These are phyloP conservation scores for Penicillium herquei DNA, from an alignment of 495 filamentous ascomycete species.

Conservation along the genomic window DNA sequence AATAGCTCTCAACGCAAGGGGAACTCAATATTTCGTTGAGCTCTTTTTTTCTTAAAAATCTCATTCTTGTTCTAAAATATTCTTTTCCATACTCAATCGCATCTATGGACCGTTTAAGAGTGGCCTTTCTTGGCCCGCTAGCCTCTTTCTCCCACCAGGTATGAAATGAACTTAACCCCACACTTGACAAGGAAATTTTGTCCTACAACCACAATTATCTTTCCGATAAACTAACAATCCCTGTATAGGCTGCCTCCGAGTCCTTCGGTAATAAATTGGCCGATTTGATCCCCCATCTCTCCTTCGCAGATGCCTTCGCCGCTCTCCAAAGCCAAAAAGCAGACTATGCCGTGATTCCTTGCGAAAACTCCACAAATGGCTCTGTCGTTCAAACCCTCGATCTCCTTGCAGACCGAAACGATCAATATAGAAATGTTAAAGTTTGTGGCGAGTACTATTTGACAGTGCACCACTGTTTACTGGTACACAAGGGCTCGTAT, in stretches of 20 bases:
- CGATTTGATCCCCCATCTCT: conserved; percentile 56
- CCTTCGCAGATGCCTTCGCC: conserved; percentile 71
- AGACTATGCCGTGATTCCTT: conserved; percentile 80
- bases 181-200: background rate
- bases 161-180: conserved; percentile 16
- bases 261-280: conserved; percentile 52
- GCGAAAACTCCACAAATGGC: conserved; percentile 95
- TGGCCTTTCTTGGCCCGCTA: conserved; percentile 81
- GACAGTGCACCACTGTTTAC: conserved; percentile 79
- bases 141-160: conserved; percentile 95
- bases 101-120: conserved; percentile 34
- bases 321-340: conserved; percentile 64
- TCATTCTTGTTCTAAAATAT: background rate
- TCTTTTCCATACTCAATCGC: conserved; percentile 1
- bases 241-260: conserved; percentile 61
- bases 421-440: conserved; percentile 58
- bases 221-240: conserved; percentile 6
- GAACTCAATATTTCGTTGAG: background rate
- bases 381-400: conserved; percentile 86
- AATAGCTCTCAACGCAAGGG: background rate
- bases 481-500: conserved; percentile 50
- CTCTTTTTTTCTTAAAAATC: background rate
- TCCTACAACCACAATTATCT: background rate
- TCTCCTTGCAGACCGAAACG: conserved; percentile 71
- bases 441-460: conserved; percentile 83